Evolutionary conservation across 257 asterid species (phyloP), one percentile per base, ranked within the genome.

Genomic region (Ilex aquifolium): DNA sequence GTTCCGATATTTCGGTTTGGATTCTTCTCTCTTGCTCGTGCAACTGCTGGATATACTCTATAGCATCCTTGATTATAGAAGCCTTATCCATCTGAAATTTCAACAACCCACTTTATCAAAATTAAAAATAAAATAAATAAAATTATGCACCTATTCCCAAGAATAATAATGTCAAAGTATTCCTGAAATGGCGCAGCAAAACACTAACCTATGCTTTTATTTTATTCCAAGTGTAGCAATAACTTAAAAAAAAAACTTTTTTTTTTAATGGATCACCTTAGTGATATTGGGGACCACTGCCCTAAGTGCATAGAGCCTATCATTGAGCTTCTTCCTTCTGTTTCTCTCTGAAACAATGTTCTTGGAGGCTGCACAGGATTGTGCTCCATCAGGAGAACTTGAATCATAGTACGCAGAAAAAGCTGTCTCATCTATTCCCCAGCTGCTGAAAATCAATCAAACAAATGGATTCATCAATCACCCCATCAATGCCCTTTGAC

Each of bases 211-310:
- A 4, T 36, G 27, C 27, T 36, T 4, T 36, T 36, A 36, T 36
- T 36, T 36, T 36, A 36, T 36, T 36, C 42, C 42, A 36, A 36
- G 42, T 36, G 50, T 4, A 13, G 3, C 12, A 42, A 44, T 27
- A 52, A 52, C 31, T 21, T 31, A n/a, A 51, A 16, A 13, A 44
- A 16, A 57, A 4, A 27, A 30, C 40, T 10, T 48, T 7, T 55
- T 36, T 31, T 29, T 13, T 16, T 27, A 3, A 14, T 44, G 11
- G 3, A 53, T 16, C 40, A 79, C 97, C 95, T 90, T 90, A 15
- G 88, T 85, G 16, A 90, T 90, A 30, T 81, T 85, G 14, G 97
- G 97, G 60, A 90, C 97, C 71, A 83, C 97, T 3, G 97, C 64
- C 77, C 97, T 80, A 4, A 87, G 78, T 13, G 91, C 95, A 72